Conservation (phyloP, 2,329 filamentous ascomycete genomes). For the Dothideomycetidae sp. region DNA sequence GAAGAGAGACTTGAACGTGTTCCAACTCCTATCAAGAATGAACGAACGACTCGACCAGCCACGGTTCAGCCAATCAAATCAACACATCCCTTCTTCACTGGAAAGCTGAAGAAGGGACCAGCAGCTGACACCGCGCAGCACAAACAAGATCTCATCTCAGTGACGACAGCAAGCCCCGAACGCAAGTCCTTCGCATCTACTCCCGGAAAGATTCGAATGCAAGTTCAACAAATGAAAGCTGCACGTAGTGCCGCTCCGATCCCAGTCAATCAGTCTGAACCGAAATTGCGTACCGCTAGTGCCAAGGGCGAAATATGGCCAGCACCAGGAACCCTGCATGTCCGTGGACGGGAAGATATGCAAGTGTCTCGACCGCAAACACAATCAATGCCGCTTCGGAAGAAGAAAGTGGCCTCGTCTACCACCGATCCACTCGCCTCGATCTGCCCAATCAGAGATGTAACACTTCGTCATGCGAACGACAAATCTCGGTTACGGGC, state of each 20-base stretch:
- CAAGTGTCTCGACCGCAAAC: background rate
- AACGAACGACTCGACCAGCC: slow-evolving; percentile 7
- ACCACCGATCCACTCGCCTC: too few species aligned
- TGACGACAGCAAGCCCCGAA: background rate
- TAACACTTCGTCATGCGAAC: too few species aligned
- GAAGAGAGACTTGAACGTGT: slow-evolving; percentile 18
- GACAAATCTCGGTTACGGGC: background rate
- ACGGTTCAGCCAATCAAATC: slow-evolving; percentile 28
- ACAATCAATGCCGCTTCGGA: background rate
- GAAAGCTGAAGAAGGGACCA: slow-evolving; percentile 31
- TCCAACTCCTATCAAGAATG: background rate
- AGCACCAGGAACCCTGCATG: slow-evolving; percentile 46
- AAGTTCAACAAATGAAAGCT: slow-evolving; percentile 15
- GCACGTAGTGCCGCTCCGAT: background rate
- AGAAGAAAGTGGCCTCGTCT: background rate
- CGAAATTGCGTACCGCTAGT: slow-evolving; percentile 46
- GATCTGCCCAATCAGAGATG: too few species aligned
- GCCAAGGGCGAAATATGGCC: slow-evolving; percentile 59
- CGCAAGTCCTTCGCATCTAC: slow-evolving; percentile 28
- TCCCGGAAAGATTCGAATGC: slow-evolving; percentile 31
- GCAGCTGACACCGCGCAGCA: slow-evolving; percentile 11
- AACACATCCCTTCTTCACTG: slow-evolving; percentile 57
- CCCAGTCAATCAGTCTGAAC: slow-evolving; percentile 16
- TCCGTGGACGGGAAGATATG: slow-evolving; percentile 39
- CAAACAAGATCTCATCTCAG: slow-evolving; percentile 12